Evolutionary conservation across 208 protist species (phyloP).

Genomic region (Trypanosoma boissoni): DNA sequence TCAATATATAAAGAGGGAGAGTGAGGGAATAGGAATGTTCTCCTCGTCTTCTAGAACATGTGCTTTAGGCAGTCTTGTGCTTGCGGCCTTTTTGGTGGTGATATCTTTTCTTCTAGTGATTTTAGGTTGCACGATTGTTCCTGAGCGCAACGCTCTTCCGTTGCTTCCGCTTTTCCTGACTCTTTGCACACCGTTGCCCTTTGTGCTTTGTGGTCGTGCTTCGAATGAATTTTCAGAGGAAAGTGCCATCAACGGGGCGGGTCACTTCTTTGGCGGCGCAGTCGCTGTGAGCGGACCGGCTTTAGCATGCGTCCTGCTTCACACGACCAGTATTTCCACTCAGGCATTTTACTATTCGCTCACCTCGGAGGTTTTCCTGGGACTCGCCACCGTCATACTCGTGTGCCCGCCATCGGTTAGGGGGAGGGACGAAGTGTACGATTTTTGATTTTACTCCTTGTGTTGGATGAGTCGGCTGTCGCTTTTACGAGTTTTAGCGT

Average conservation of each 20-base stretch:
- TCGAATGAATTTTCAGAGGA: slow-evolving; percentile 9
- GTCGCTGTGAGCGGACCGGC: slow-evolving; percentile 53
- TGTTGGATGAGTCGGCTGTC: neutral
- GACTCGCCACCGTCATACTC: neutral
- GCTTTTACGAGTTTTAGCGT: too few species aligned
- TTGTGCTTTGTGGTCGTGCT: slow-evolving; percentile 48
- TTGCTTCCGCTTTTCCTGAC: slow-evolving; percentile 54
- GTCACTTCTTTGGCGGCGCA: slow-evolving; percentile 65
- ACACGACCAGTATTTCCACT: slow-evolving; percentile 42
- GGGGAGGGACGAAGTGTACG: slow-evolving; percentile 10
- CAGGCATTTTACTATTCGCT: slow-evolving; percentile 46
- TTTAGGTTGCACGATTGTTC: slow-evolving; percentile 50
- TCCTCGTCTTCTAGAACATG: too few species aligned
- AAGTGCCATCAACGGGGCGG: slow-evolving; percentile 29
- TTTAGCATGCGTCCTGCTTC: slow-evolving; percentile 55
- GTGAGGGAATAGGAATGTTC: too few species aligned
- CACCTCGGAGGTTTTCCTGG: slow-evolving; percentile 24
- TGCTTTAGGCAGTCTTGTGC: slow-evolving; percentile 39
- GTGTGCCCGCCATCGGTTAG: neutral
- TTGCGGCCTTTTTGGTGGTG: slow-evolving; percentile 53
- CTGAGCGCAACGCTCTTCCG: slow-evolving; percentile 42
- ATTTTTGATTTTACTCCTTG: slow-evolving; percentile 6
- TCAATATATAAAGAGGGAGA: neutral
- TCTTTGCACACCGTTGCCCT: slow-evolving; percentile 49
- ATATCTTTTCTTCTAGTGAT: slow-evolving; percentile 55